Conservation (phyloP, 2,329 filamentous ascomycete species). For the Xylariaceae sp. region DNA sequence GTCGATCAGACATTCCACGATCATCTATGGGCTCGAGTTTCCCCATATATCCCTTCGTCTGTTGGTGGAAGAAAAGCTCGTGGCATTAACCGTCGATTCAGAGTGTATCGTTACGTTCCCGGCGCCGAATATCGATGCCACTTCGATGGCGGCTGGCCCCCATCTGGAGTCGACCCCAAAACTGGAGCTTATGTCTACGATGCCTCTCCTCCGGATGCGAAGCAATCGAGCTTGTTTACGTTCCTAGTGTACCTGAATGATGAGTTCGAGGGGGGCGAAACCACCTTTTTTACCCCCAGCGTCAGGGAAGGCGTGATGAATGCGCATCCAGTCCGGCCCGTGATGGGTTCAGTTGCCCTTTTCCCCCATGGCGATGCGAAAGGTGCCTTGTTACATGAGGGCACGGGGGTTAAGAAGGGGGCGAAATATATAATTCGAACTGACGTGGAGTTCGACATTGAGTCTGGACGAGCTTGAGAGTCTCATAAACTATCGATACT, state of each 20-base stretch:
- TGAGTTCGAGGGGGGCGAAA: constrained; percentile 68
- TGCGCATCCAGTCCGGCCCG: constrained; percentile 63
- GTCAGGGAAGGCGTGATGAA: constrained; percentile 62
- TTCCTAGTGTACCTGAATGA: constrained; percentile 69
- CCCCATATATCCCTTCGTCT: constrained; percentile 31
- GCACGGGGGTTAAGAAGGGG: constrained; percentile 64
- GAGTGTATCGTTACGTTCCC: constrained; percentile 69
- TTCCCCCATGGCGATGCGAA: constrained; percentile 67
- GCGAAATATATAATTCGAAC: constrained; percentile 67
- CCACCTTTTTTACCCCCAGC: constrained; percentile 66
- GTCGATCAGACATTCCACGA: constrained; percentile 18
- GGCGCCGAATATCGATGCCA: constrained; percentile 69
- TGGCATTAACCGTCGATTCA: constrained; percentile 65
- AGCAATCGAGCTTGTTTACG: constrained; percentile 65
- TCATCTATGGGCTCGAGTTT: constrained; percentile 14
- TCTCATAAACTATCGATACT: no score
- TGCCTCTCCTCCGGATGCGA: constrained; percentile 52
- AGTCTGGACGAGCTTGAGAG: constrained; percentile 3
- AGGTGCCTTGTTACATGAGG: constrained; percentile 64
- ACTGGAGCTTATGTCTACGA: constrained; percentile 61
- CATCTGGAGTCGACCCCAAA: constrained; percentile 57
- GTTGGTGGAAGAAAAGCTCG: constrained; percentile 55
- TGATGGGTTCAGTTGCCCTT: constrained; percentile 64
- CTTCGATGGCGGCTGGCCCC: constrained; percentile 70
- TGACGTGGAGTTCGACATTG: constrained; percentile 67